These are phyloP conservation scores for Thermochaetoides dissita DNA, from an alignment of 2,329 filamentous ascomycete genomes.

Conservation along the genomic window DNA sequence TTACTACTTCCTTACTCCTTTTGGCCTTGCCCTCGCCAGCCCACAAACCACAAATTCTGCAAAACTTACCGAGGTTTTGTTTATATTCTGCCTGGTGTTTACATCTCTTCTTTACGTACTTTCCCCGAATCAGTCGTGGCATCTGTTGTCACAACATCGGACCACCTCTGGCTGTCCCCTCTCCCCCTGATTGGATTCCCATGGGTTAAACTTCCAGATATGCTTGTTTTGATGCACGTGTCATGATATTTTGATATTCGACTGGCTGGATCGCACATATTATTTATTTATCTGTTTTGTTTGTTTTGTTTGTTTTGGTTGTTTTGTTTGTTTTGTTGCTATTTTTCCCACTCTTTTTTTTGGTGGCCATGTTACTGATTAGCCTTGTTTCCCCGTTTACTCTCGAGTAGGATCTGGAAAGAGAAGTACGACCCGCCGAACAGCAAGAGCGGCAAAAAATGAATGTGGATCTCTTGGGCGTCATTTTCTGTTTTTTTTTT, in stretches of 20 bases:
- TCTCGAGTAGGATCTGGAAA: conserved; percentile 75
- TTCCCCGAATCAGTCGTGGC: not conserved
- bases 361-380: not conserved
- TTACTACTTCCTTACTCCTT: too few species aligned
- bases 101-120: not conserved
- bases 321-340: not conserved
- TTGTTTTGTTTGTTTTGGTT: not conserved
- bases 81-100: too few species aligned
- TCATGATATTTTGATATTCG: too few species aligned
- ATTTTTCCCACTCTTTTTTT: conserved; percentile 1
- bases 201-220: too few species aligned
- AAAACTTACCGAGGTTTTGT: too few species aligned
- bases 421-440: conserved; percentile 62
- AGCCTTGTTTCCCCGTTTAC: not conserved
- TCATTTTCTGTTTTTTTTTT: not conserved
- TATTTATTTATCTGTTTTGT: not conserved
- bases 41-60: too few species aligned
- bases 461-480: conserved; percentile 6
- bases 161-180: too few species aligned
- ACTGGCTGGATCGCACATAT: not conserved
- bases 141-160: too few species aligned
- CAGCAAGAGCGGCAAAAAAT: conserved; percentile 29
- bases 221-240: too few species aligned
- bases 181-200: too few species aligned
- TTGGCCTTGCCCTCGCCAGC: too few species aligned